Conservation (phyloP, 768 basidiomycete species). For the Phallus indusiatus region DNA sequence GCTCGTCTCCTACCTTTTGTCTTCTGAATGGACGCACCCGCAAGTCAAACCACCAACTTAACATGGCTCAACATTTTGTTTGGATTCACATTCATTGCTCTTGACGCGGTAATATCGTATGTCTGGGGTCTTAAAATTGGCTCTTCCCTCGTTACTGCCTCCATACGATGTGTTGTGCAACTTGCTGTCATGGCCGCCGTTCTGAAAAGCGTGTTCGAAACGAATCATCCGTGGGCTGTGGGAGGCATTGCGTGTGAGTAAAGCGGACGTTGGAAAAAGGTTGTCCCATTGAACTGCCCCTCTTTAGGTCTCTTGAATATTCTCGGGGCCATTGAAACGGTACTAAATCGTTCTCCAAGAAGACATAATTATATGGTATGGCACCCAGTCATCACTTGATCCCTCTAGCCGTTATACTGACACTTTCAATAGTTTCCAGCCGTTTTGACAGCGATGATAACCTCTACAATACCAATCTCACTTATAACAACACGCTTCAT, state of each 20-base stretch:
- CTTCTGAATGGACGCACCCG: conserved; percentile 23
- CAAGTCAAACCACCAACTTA: conserved; percentile 26
- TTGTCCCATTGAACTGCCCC: not conserved
- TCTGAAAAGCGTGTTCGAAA: conserved; percentile 65
- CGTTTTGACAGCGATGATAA: conserved; percentile 58
- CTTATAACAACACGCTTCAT: conserved; percentile 67
- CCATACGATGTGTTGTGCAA: conserved; percentile 68
- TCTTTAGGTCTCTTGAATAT: conserved; percentile 56
- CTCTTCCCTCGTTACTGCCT: conserved; percentile 54
- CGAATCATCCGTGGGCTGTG: conserved; percentile 66
- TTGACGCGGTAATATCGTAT: conserved; percentile 60
- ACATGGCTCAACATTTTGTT: conserved; percentile 70
- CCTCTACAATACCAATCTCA: conserved; percentile 72
- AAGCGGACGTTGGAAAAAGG: not conserved
- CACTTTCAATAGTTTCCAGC: conserved; percentile 44
- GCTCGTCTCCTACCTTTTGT: not conserved
- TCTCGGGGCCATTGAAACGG: conserved; percentile 70
- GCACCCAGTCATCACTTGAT: not conserved
- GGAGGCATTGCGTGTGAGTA: conserved; percentile 61
- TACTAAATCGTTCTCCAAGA: conserved; percentile 69
- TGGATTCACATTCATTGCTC: conserved; percentile 64
- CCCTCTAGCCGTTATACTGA: not conserved
- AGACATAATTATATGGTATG: conserved; percentile 66
- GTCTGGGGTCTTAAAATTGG: conserved; percentile 62
- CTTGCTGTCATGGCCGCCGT: conserved; percentile 64